Base-by-base conservation (phyloP, 805 yeast genomes). In the Saccharomycopsis malanga region DNA sequence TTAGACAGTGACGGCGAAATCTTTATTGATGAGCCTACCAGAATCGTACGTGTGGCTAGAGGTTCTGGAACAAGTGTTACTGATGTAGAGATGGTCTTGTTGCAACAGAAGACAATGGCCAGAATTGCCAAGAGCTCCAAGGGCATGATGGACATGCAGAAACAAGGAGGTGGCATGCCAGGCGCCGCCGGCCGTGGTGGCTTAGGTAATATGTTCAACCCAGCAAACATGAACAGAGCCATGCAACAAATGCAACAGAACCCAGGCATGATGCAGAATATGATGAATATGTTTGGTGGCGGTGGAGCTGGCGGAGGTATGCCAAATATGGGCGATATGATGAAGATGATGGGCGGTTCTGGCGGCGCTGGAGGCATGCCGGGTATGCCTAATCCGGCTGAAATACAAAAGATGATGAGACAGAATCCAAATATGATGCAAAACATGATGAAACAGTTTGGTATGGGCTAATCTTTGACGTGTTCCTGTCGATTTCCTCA, bases 81-180 rank as follows among this genome's bases (percentile, higher is more conserved):
- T 4, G 98, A 91, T 56, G 96, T 91, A 24, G 97, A 91, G 63
- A 87, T 88, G 76, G 86, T 91, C 27, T 70, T 91, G 53, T 73
- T 81, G 68, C 98, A 93, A 67, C 95, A 86, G 63, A 78, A 84
- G 63, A 84, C 87, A 83, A 88, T 93, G 95, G 87, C 95, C 0
- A 73, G 73, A 39, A 78, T 76, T 56, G 77, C 79, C 35, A 68
- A 68, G 55, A 72, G 79, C 15, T 59, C 61, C 2, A 77, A 69
- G 56, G 63, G 74, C 35, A 69, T 77, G 71, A 72, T 73, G 67
- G 74, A 69, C 43, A 62, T 59, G 22, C 62, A 61, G 52, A 54
- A 64, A 45, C 56, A 61, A 66, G 65, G 65, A 52, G 77, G 69
- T n/a, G 80, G 77, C 47, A 80, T 81, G 62, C 80, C 81, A 66